Evolutionary conservation across 2,329 filamentous ascomycete genomes (phyloP).

Genomic region (Apiospora arundinis): DNA sequence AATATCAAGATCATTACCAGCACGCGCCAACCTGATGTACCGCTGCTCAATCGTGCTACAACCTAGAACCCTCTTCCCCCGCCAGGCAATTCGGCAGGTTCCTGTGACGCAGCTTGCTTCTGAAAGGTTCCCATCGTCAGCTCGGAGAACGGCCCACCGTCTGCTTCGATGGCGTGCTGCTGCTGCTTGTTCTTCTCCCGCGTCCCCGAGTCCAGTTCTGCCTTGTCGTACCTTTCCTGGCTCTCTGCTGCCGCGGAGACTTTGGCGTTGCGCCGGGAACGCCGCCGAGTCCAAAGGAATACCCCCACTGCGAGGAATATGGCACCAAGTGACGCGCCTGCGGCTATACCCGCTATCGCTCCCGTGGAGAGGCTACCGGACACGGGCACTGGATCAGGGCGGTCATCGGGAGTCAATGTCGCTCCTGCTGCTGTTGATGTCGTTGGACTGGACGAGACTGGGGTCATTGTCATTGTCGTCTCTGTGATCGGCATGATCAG

Average conservation of each 20-base stretch:
- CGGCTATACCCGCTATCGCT: not conserved
- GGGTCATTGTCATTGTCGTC: not conserved
- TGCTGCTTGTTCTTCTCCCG: not conserved
- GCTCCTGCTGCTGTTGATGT: not conserved
- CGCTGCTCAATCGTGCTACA: too few species aligned
- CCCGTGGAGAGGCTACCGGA: not conserved
- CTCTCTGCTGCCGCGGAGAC: not conserved
- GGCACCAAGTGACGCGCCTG: not conserved
- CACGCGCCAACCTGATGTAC: too few species aligned
- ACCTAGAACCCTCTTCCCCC: not conserved
- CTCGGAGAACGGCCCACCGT: not conserved
- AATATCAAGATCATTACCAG: not conserved
- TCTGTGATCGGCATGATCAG: not conserved
- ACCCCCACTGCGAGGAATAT: not conserved
- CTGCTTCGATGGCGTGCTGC: not conserved
- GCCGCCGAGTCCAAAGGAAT: not conserved
- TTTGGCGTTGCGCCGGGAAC: fast-evolving
- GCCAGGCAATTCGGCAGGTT: not conserved
- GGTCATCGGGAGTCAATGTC: not conserved
- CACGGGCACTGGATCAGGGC: too few species aligned
- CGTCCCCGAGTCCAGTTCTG: not conserved
- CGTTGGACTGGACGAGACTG: not conserved
- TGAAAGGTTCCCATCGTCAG: not conserved
- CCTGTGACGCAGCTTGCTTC: not conserved
- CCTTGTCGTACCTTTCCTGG: not conserved